Base-by-base conservation (phyloP, 371 early-diverging fungal species). In the Fennellomyces sp. region DNA sequence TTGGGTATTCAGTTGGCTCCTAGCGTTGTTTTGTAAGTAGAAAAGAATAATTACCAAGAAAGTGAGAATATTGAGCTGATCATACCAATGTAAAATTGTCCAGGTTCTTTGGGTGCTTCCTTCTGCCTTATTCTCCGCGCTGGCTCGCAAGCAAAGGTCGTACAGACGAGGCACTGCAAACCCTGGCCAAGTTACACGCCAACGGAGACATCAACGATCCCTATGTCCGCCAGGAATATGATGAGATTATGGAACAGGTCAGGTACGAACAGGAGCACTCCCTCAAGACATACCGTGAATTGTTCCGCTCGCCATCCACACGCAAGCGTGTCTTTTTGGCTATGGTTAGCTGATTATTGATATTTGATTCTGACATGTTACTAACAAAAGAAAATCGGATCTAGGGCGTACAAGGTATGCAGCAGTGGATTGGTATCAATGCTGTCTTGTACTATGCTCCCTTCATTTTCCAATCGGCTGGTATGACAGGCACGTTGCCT, bases 21-120 rank as follows among this genome's bases (percentile, higher is more conserved):
- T 21, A 70, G 76, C 26, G 63, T 63, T 19, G 21, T 78, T 19
- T 60, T 80, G 58, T 85, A 56, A 60, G 65, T 51, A 8, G 12
- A n/a, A 30, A 28, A 6, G 19, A 17, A 41, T 13, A 2, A 41
- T 41, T 13, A 10, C 12, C 6, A 41, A 17, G 6, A 41, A 41
- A 17, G 12, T 72, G 36, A 63, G 79, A 39, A 77, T 80, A 68
- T 47, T 68, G 2, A 45, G 10, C 5, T 23, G 12, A 21, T 77
- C 59, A 68, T 89, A 89, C 19, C 92, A 92, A 28, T 29, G 0
- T 38, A 87, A n/a, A n/a, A 92, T 75, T 90, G 88, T 72, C 90
- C 61, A 78, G 85, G 21, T 66, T 75, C 55, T 41, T 75, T 49
- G 75, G 73, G 17, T 53, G 60, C 61, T 70, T 76, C 19, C 38